These are phyloP conservation scores for Eucalyptus marginata DNA, from an alignment of 345 rosid genomes.

Conservation along the genomic window DNA sequence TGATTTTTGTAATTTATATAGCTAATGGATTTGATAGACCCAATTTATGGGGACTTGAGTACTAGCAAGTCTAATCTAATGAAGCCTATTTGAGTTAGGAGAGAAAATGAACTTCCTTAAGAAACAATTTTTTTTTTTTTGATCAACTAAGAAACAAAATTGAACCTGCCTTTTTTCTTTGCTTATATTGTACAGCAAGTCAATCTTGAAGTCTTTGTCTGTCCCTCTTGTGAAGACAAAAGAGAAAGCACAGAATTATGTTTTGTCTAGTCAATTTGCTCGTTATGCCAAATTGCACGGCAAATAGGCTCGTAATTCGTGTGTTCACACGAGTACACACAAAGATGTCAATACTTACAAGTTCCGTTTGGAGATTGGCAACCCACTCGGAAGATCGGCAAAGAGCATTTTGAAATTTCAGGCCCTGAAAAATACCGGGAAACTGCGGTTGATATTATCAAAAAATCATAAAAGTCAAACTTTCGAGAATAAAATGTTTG, in stretches of 20 bases:
- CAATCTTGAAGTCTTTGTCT: neutral
- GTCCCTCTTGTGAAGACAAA: neutral
- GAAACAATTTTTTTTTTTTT: too few species aligned
- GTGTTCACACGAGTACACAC: neutral
- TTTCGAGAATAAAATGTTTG: too few species aligned
- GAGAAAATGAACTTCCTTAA: too few species aligned
- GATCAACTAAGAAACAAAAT: too few species aligned
- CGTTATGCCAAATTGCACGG: too few species aligned
- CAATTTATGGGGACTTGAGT: too few species aligned
- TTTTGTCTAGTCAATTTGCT: neutral
- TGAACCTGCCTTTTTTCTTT: neutral
- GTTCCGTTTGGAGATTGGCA: neutral
- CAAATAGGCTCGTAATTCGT: neutral
- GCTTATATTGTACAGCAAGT: neutral
- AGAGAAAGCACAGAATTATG: neutral
- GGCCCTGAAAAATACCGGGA: neutral
- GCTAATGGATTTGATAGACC: too few species aligned
- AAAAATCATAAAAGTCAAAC: too few species aligned
- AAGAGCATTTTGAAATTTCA: too few species aligned
- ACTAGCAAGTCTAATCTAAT: too few species aligned
- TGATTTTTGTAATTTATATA: too few species aligned
- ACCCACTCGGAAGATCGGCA: accelerated
- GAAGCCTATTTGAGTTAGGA: too few species aligned
- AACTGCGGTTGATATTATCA: neutral
- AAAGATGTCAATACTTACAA: accelerated